Percentiles rank a stretch among this genome's conserved stretches.
Evolutionary conservation across 2,329 filamentous ascomycete species (phyloP).

Genomic region (Harringtonia lauricola): DNA sequence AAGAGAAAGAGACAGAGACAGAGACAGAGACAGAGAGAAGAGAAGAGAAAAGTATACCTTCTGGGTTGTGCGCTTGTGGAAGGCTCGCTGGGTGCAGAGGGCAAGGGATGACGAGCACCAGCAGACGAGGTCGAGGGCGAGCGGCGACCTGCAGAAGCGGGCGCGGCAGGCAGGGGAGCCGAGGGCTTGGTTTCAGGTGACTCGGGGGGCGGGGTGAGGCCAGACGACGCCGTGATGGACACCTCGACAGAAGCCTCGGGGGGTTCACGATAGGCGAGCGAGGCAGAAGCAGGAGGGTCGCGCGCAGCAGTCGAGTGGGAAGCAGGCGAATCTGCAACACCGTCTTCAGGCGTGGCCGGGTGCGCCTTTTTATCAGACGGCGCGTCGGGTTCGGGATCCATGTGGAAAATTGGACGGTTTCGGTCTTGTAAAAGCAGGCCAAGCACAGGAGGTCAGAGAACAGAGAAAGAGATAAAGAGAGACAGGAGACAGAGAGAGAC

Average conservation of each 20-base stretch:
- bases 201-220: neutral
- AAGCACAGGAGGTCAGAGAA: neutral
- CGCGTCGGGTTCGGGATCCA: conserved; percentile 5
- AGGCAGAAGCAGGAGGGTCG: neutral
- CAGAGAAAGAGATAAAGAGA: neutral
- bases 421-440: neutral
- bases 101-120: no score
- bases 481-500: no score
- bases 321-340: neutral
- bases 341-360: neutral
- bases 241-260: neutral
- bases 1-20: neutral
- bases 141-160: neutral
- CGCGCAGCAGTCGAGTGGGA: neutral
- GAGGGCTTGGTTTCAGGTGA: neutral
- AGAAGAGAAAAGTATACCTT: neutral
- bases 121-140: neutral
- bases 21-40: neutral
- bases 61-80: no score
- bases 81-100: no score
- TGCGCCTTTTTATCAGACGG: neutral
- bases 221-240: neutral
- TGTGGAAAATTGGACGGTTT: neutral
- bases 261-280: neutral
- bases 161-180: neutral